These are phyloP conservation scores for Suillus alpinus DNA, from an alignment of 768 basidiomycete genomes.

Conservation along the genomic window DNA sequence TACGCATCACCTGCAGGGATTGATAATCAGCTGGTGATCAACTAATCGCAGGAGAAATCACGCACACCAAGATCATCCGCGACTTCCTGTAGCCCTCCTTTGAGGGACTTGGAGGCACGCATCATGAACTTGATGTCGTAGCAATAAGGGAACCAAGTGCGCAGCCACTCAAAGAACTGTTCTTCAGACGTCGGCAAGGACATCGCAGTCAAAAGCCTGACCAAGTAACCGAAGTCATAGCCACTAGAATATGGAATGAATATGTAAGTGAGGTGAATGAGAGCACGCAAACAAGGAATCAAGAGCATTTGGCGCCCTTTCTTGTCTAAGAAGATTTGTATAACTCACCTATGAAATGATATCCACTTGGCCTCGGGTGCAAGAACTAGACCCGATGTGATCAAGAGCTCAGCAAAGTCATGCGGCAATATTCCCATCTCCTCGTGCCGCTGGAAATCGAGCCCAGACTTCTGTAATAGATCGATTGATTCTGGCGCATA, in stretches of 20 bases:
- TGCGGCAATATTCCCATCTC: constrained; percentile 90
- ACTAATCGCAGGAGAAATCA: constrained; percentile 12
- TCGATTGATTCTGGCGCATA: constrained; percentile 98
- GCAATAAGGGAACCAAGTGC: constrained; percentile 91
- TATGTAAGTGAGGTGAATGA: background rate
- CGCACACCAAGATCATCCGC: constrained; percentile 92
- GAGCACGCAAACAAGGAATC: background rate
- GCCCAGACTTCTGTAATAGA: constrained; percentile 88
- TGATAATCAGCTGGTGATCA: background rate
- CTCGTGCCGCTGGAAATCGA: constrained; percentile 92
- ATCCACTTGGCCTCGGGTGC: constrained; percentile 91
- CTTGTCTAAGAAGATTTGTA: background rate
- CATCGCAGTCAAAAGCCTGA: constrained; percentile 85
- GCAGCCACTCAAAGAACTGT: constrained; percentile 83
- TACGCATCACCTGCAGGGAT: constrained; percentile 70
- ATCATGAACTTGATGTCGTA: constrained; percentile 99
- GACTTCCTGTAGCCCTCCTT: constrained; percentile 92
- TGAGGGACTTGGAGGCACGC: constrained; percentile 75
- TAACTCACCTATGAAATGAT: constrained; percentile 90
- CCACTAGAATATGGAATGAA: constrained; percentile 53
- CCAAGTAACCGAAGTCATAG: constrained; percentile 98
- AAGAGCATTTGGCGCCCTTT: background rate
- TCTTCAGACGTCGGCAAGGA: constrained; percentile 89
- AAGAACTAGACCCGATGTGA: constrained; percentile 92
- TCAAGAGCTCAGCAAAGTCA: constrained; percentile 95